Evolutionary conservation across 768 basidiomycete species (phyloP).

Genomic region (Lactarius sp.): DNA sequence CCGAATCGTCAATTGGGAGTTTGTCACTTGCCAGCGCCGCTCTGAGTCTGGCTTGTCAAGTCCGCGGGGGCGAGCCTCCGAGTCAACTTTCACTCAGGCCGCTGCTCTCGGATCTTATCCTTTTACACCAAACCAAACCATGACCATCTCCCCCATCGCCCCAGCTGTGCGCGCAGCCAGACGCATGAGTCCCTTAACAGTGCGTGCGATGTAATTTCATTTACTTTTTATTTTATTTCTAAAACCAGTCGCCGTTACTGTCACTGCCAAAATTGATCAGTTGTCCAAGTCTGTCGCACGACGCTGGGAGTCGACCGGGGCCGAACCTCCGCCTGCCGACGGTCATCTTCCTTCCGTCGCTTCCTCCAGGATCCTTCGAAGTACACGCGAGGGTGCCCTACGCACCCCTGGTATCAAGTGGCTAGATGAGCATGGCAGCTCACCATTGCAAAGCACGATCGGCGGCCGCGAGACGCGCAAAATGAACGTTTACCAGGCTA

Average conservation of each 20-base stretch:
- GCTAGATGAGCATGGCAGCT: slow-evolving; percentile 53
- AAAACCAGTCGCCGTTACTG: not conserved
- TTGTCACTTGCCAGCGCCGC: not conserved
- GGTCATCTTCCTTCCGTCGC: slow-evolving; percentile 73
- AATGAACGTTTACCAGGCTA: slow-evolving; percentile 94
- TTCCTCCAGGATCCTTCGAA: slow-evolving; percentile 57
- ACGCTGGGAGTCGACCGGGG: slow-evolving; percentile 33
- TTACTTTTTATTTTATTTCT: not conserved
- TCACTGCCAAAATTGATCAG: slow-evolving; percentile 7
- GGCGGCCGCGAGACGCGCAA: slow-evolving; percentile 85
- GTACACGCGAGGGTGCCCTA: slow-evolving; percentile 63
- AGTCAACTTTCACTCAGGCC: not conserved
- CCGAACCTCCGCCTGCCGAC: slow-evolving; percentile 69
- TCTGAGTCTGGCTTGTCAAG: slow-evolving; percentile 21
- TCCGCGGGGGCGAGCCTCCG: slow-evolving; percentile 19
- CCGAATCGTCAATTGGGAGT: not conserved
- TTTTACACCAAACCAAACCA: slow-evolving; percentile 22
- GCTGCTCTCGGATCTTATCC: slow-evolving; percentile 29
- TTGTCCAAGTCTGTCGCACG: slow-evolving; percentile 10
- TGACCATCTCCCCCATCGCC: slow-evolving; percentile 29
- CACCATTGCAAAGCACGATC: slow-evolving; percentile 42
- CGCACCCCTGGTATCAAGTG: slow-evolving; percentile 71
- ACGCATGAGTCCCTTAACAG: slow-evolving; percentile 15
- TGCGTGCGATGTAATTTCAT: not conserved
- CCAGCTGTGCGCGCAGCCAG: slow-evolving; percentile 24